These are phyloP conservation scores for Neoarthrinium moseri DNA, from an alignment of 2,329 filamentous ascomycete genomes.

Conservation along the genomic window DNA sequence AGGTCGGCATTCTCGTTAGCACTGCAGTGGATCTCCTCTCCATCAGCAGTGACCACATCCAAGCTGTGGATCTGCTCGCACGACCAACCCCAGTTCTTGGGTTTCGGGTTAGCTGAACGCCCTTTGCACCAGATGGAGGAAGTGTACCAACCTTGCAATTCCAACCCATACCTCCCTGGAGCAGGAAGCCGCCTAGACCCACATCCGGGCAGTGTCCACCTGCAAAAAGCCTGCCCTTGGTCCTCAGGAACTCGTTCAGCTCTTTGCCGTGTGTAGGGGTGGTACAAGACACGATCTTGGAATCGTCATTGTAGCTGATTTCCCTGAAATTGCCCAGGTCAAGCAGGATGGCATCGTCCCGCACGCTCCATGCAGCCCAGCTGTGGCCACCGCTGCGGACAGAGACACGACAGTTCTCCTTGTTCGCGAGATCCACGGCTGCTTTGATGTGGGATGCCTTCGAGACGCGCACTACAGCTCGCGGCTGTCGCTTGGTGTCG, in stretches of 20 bases:
- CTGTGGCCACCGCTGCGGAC: constrained; percentile 48
- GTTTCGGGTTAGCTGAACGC: background rate
- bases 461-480: constrained; percentile 39
- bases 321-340: constrained; percentile 31
- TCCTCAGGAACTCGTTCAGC: constrained; percentile 37
- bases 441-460: constrained; percentile 32
- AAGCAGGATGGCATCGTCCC: constrained; percentile 41
- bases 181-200: constrained; percentile 52
- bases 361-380: constrained; percentile 49
- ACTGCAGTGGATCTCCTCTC: constrained; percentile 33
- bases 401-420: constrained; percentile 36
- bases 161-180: constrained; percentile 60
- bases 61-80: constrained; percentile 44
- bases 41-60: constrained; percentile 47
- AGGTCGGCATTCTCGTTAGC: constrained; percentile 40
- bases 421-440: constrained; percentile 37
- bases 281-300: constrained; percentile 37
- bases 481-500: constrained; percentile 30
- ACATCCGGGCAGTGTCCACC: constrained; percentile 58
- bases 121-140: background rate
- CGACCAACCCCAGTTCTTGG: constrained; percentile 54
- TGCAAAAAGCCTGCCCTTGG: constrained; percentile 44
- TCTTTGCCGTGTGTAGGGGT: constrained; percentile 45
- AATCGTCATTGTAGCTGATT: constrained; percentile 37
- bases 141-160: constrained; percentile 44